Conservation (phyloP, 129 eudicot genomes). For the Rutidosis leptorrhynchoides region DNA sequence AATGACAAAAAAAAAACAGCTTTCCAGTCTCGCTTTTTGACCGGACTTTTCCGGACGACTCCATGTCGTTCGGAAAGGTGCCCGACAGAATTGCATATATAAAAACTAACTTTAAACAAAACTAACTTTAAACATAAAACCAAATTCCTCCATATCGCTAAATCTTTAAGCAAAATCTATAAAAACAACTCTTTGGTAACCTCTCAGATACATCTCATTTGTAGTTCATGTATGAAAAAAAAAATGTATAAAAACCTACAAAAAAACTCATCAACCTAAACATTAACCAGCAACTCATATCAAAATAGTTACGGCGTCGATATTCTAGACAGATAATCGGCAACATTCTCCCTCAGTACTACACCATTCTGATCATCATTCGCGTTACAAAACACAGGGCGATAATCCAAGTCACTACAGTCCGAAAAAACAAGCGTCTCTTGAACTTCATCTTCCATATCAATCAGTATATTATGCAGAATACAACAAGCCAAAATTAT, state of each 20-base stretch:
- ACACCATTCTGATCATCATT: slow-evolving; percentile 37
- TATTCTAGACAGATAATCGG: slow-evolving; percentile 38
- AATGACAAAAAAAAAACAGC: too few relatives aligned
- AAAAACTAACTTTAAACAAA: too few relatives aligned
- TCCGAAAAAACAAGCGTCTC: slow-evolving; percentile 30
- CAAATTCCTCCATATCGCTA: slow-evolving; percentile 5
- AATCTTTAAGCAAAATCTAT: slow-evolving; percentile 1
- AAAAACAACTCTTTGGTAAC: neutral
- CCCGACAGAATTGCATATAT: too few relatives aligned
- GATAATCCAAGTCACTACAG: slow-evolving; percentile 34
- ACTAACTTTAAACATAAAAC: slow-evolving; percentile 9
- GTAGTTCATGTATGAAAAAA: slow-evolving; percentile 21
- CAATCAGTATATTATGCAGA: slow-evolving; percentile 63
- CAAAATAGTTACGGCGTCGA: slow-evolving; percentile 26
- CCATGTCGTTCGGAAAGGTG: too few relatives aligned
- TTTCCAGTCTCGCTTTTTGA: too few relatives aligned
- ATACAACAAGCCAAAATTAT: slow-evolving; percentile 57
- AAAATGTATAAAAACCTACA: neutral
- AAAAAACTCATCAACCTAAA: neutral
- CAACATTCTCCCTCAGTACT: slow-evolving; percentile 42
- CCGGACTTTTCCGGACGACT: too few relatives aligned
- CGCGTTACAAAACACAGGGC: slow-evolving; percentile 32
- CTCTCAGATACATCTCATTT: slow-evolving; percentile 18
- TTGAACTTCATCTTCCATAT: slow-evolving; percentile 61
- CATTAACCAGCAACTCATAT: neutral